These are phyloP conservation scores for Cladophialophora immunda DNA, from an alignment of 2,329 filamentous ascomycete species.

Conservation along the genomic window DNA sequence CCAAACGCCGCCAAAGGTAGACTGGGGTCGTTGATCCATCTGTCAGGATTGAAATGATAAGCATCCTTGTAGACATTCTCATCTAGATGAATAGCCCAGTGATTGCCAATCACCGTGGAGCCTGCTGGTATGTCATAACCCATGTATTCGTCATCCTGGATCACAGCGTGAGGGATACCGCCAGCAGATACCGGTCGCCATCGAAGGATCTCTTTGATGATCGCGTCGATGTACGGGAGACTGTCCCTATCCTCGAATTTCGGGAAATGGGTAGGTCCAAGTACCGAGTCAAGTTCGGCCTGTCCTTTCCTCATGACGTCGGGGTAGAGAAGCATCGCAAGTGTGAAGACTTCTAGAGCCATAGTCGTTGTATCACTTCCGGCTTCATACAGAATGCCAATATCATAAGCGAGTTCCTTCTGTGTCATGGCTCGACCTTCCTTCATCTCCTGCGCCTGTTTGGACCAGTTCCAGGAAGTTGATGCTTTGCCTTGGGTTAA, in stretches of 20 bases:
- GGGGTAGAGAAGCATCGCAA: conserved; percentile 43
- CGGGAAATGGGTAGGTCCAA: conserved; percentile 47
- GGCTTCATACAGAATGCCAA: conserved; percentile 47
- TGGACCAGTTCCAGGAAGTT: conserved; percentile 40
- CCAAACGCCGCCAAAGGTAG: conserved; percentile 63
- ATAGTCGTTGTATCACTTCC: conserved; percentile 44
- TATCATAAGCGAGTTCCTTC: conserved; percentile 55
- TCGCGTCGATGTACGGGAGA: conserved; percentile 45
- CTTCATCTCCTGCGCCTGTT: conserved; percentile 38
- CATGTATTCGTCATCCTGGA: conserved; percentile 59
- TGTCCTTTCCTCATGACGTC: conserved; percentile 37
- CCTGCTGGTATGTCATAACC: conserved; percentile 60
- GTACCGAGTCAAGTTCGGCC: conserved; percentile 48
- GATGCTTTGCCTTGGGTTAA: conserved; percentile 26
- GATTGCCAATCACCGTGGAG: conserved; percentile 56
- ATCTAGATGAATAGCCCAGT: conserved; percentile 56
- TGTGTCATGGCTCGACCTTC: conserved; percentile 54
- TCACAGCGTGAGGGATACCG: conserved; percentile 47
- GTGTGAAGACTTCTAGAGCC: conserved; percentile 44
- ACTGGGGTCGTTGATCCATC: conserved; percentile 44
- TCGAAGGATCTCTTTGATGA: conserved; percentile 46
- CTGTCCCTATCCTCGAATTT: conserved; percentile 49
- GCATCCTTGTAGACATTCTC: conserved; percentile 51
- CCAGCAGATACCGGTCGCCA: conserved; percentile 53
- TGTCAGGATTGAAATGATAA: conserved; percentile 50